These are phyloP conservation scores for Cladophialophora carrionii DNA, from an alignment of 2,329 filamentous ascomycete species.

Conservation along the genomic window DNA sequence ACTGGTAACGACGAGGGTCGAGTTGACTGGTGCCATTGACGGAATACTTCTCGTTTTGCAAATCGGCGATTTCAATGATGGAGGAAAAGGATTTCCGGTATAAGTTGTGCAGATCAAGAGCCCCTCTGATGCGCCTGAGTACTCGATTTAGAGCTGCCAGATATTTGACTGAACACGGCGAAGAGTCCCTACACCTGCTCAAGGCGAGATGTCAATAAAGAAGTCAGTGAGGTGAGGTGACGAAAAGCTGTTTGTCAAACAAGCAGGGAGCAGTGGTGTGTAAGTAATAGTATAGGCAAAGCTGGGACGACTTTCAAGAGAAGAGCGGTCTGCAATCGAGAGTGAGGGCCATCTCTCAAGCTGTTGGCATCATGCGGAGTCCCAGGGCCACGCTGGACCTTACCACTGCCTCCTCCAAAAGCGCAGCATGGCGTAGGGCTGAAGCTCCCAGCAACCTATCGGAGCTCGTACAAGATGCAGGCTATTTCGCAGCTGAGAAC, in stretches of 20 bases:
- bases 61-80: background rate
- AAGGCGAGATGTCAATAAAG: background rate
- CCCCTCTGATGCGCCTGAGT: background rate
- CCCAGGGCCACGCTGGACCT: background rate
- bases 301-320: background rate
- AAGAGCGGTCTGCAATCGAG: background rate
- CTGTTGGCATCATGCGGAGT: background rate
- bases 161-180: background rate
- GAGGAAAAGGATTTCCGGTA: background rate
- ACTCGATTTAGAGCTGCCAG: background rate
- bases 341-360: background rate
- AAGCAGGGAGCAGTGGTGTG: background rate
- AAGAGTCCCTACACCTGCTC: background rate
- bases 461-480: background rate
- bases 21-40: background rate
- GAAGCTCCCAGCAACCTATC: background rate
- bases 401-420: background rate
- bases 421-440: slow-evolving; percentile 1
- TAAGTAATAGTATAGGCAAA: background rate
- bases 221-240: background rate
- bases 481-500: background rate
- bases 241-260: background rate
- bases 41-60: background rate
- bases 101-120: background rate
- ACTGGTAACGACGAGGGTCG: background rate